phyloP scores from a whole-genome alignment of 345 rosid genomes.

The Melaleuca alternifolia region DNA sequence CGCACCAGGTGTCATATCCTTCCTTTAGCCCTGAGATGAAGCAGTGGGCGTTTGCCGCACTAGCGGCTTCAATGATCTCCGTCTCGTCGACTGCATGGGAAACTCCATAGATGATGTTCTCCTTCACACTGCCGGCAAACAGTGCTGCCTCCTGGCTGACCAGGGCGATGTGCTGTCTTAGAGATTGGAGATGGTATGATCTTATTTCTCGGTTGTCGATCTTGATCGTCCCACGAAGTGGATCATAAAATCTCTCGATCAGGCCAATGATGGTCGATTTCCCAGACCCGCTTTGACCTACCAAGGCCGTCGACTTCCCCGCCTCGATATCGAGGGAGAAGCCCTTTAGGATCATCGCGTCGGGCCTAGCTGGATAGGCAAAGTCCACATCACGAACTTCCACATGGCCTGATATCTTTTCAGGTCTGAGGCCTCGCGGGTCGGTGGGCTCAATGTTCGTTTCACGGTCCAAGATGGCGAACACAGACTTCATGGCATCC shows the following conservation, averaged over 20 bases:
- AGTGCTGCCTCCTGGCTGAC: constrained; percentile 19
- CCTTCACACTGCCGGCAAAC: constrained; percentile 8
- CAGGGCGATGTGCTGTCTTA: constrained; percentile 5
- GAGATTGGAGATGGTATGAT: not conserved
- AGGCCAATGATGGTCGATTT: constrained; percentile 6
- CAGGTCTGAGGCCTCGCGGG: not conserved
- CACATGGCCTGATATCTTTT: not conserved
- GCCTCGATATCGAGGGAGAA: not conserved
- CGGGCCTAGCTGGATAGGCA: not conserved
- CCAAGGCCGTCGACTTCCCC: not conserved
- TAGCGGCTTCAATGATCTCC: constrained; percentile 9
- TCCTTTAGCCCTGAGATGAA: constrained; percentile 11
- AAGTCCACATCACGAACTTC: not conserved
- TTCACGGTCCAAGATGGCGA: not conserved
- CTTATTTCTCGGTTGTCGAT: not conserved
- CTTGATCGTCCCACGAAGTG: not conserved
- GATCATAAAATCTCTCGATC: constrained; percentile 11
- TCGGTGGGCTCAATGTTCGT: not conserved
- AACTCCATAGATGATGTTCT: constrained; percentile 4
- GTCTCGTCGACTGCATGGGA: not conserved
- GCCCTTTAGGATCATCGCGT: not conserved
- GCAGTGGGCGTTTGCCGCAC: constrained; percentile 16
- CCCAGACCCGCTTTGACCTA: constrained; percentile 9
- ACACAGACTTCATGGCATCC: not conserved
- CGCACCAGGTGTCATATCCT: constrained; percentile 21